Evolutionary conservation across 257 asterid species (phyloP).

Genomic region (Gardenia jasminoides): DNA sequence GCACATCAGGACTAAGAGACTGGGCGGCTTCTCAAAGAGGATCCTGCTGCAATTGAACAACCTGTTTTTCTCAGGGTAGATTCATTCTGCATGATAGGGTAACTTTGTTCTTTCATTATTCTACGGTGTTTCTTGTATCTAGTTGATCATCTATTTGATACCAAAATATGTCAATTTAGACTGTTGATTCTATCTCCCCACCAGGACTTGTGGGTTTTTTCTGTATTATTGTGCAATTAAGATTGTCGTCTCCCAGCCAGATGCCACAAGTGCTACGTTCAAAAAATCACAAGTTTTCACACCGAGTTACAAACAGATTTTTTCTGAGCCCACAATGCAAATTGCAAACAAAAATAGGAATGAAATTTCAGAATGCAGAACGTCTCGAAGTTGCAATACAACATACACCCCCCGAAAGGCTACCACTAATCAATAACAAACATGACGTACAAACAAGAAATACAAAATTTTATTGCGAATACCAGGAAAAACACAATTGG

Average conservation of each 20-base stretch:
- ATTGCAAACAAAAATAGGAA: background rate
- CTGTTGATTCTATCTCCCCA: background rate
- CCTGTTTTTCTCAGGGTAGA: background rate
- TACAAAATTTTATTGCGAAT: background rate
- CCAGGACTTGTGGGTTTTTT: background rate
- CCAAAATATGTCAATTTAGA: background rate
- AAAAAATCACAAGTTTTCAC: background rate
- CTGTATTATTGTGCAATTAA: background rate
- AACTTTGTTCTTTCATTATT: background rate
- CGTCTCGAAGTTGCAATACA: background rate
- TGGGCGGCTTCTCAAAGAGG: background rate
- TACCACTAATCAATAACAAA: background rate
- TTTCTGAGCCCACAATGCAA: too few species aligned
- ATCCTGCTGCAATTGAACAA: background rate
- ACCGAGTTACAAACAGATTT: background rate
- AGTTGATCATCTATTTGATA: background rate
- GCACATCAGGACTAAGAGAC: background rate
- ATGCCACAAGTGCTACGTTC: background rate
- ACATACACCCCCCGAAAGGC: background rate
- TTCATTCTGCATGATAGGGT: background rate
- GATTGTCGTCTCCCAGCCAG: background rate
- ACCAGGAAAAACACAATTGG: background rate
- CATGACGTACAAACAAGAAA: background rate
- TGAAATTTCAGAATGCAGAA: background rate
- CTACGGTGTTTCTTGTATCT: background rate